A percentile compares a stretch with the other conserved stretches of the same genome.
phyloP scores from a whole-genome alignment of 1,139 yeast genomes.

The Pichiaceae sp. region DNA sequence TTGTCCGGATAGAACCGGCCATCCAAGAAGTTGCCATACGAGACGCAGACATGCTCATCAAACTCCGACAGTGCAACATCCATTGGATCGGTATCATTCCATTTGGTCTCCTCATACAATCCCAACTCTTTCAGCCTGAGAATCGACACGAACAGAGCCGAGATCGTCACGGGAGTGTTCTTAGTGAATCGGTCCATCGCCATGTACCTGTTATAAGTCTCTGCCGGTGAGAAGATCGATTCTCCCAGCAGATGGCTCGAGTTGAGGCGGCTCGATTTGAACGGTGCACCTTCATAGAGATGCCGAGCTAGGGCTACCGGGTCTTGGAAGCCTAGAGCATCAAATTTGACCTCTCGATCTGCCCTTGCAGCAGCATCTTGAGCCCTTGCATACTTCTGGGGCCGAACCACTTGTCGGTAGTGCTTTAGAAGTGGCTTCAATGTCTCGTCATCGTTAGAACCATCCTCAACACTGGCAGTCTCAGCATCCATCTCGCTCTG shows the following conservation, averaged over 20 bases:
- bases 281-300: conserved; percentile 8
- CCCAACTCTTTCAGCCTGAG: conserved; percentile 15
- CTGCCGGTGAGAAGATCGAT: conserved; percentile 29
- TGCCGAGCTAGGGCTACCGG: conserved; percentile 17
- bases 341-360: neutral
- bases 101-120: conserved; percentile 6
- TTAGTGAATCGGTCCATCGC: conserved; percentile 10
- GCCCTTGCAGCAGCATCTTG: neutral
- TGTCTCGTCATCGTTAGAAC: neutral
- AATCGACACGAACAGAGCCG: conserved; percentile 32
- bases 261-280: conserved; percentile 15
- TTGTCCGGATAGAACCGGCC: conserved; percentile 37
- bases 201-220: conserved; percentile 29
- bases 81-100: conserved; percentile 32
- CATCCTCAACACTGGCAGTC: neutral
- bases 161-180: conserved; percentile 31
- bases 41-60: conserved; percentile 28
- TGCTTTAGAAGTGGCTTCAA: conserved; percentile 6
- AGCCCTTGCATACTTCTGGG: neutral
- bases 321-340: conserved; percentile 5
- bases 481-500: neutral
- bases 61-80: conserved; percentile 58
- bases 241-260: conserved; percentile 33
- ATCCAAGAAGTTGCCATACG: conserved; percentile 21
- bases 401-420: conserved; percentile 1